These are phyloP conservation scores for Fusarium tanahbumbuense DNA, from an alignment of 2,329 filamentous ascomycete genomes.

Conservation along the genomic window DNA sequence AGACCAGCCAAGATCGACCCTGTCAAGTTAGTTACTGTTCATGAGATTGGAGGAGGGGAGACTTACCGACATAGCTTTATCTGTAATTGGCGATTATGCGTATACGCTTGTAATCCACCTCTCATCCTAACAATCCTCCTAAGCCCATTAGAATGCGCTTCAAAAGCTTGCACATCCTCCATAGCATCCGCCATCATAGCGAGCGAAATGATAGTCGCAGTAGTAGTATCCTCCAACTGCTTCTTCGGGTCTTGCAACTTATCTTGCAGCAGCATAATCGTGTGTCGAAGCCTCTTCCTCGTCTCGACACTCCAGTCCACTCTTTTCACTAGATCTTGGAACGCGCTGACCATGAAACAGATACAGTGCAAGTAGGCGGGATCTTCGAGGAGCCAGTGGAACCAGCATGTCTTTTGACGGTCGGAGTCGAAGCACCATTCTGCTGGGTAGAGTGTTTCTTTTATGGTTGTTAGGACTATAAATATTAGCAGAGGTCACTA, in stretches of 20 bases:
- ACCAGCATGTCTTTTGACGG: conserved; percentile 41
- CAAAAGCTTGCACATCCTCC: conserved; percentile 33
- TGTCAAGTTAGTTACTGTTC: not conserved
- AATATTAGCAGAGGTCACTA: not conserved
- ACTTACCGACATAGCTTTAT: conserved; percentile 48
- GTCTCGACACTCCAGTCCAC: conserved; percentile 11
- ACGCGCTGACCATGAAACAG: conserved; percentile 43
- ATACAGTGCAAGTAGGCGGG: conserved; percentile 42
- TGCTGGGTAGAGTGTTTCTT: conserved; percentile 46
- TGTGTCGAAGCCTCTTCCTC: conserved; percentile 19
- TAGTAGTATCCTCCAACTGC: conserved; percentile 37
- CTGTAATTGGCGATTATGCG: conserved; percentile 43
- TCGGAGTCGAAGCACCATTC: conserved; percentile 47
- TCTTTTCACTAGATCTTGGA: conserved; percentile 29
- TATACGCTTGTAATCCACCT: conserved; percentile 43
- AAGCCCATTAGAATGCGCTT: conserved; percentile 41
- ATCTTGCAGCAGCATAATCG: conserved; percentile 35
- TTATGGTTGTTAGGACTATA: conserved; percentile 44
- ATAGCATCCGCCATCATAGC: conserved; percentile 41
- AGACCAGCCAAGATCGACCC: conserved; percentile 47
- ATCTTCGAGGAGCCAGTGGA: conserved; percentile 47
- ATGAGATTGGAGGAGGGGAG: accelerated
- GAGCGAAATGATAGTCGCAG: conserved; percentile 35
- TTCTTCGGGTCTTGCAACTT: conserved; percentile 24
- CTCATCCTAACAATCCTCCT: conserved; percentile 43